Evolutionary conservation across 352 stramenopile genomes (phyloP), one percentile per base, ranked within the genome.

Genomic region (Phytophthora pseudosyringae): DNA sequence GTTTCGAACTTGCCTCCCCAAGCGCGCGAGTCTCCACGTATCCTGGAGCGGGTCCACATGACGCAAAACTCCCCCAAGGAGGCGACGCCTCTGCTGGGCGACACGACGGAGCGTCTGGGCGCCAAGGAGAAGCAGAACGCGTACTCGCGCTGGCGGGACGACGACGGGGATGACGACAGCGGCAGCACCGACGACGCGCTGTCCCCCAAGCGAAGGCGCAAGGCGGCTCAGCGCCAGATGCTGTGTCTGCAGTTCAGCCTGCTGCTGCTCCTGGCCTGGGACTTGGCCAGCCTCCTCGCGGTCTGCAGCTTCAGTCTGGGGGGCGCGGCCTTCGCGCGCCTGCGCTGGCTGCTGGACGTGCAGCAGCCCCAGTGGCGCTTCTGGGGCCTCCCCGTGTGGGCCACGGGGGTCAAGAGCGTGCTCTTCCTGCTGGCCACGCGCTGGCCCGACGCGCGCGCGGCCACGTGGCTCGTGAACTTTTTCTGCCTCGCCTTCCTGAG

Each of bases 161-260:
- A 81, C 51, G 64, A 77, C 44, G 69, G 62, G 28, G 68, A 69
- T 44, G 56, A 64, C 15, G 33, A 58, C 33, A 60, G 40, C 38
- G 32, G 12, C 16, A 58, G 28, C 35, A 25, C 3, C 15, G 39
- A 16, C 8, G 64, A 65, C 53, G 25, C 49, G 13, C 44, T 64
- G 21, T 50, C 38, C 4, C 58, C 52, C 29, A 73, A 64, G 47
- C 64, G 59, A 10, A 55, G 55, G 12, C 59, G 57, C 41, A 76
- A 69, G 56, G 64, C 66, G 31, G 58, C 65, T 31, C 68, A 81
- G 43, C 81, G 81, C 25, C 75, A 88, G 51, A 76, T 90, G 67
- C 67, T 86, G 50, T 90, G 81, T 55, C 49, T 90, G 50, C 81
- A 90, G 66, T 86, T 90, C 69, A 88, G 63, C 62, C 74, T 89